Base-by-base conservation (phyloP, 2,329 filamentous ascomycete species). In the Lasiodiplodia gonubiensis region DNA sequence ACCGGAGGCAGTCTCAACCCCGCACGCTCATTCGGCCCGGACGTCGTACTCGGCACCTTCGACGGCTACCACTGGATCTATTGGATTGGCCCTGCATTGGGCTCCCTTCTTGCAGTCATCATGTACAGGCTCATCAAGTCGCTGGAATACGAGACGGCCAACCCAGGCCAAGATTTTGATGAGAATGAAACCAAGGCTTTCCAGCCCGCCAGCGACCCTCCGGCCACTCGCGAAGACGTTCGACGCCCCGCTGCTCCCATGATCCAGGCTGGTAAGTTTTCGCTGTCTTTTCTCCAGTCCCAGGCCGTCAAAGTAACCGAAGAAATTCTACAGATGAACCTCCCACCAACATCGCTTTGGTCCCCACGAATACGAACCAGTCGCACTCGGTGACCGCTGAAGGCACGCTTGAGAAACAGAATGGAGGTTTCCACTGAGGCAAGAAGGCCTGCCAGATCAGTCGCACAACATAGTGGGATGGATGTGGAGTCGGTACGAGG, bases 11-110 rank as follows among this genome's bases (percentile, higher is more conserved):
- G 78, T 14, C 74, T 83, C 39, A 83, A 84, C 67, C 82, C 82
- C 21, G 80, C 82, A 2, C 77, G 82, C 57, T 80, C 79, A 27
- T 82, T 83, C 69, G 82, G 80, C 5, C 81, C 81, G 0, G 78
- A 76, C 64, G 79, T 83, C 16, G 77, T 80, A 27, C 72, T 80
- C 23, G 67, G 68, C 51, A 74, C 71, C 12, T 84, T 82, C 68
- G 78, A 80, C 8, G 68, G 70, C 35, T 77, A 83, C 68, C 77
- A 82, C 69, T 81, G 80, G 80, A 81, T 84, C 68, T 84, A 84
- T 73, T 84, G 82, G 82, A 69, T 83, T 37, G 82, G 81, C 0
- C 82, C 82, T 3, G 33, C 75, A 1, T 74, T 78, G 73, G 78
- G 78, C 0, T 76, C 76, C 4, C 33, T 80, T n/a, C 70, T 80